A percentile compares a stretch with the other conserved stretches of the same genome.
phyloP scores from a whole-genome alignment of 1,284 basidiomycete species.

The Gomphus bonarii region DNA sequence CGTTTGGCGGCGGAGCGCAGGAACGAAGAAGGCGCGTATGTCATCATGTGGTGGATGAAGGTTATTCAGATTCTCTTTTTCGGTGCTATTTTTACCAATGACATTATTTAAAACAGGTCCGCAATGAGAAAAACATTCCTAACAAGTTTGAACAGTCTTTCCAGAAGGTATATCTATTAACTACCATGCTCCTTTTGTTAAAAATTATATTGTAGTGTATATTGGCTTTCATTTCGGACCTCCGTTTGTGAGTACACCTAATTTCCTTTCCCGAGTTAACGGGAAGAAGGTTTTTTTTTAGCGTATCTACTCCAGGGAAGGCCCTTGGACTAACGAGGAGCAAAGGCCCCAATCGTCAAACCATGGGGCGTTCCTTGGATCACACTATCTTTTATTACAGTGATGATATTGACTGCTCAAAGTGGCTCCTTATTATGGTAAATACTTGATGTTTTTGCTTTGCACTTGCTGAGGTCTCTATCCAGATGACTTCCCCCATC shows the following conservation, averaged over 20 bases:
- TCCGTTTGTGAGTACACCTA: constrained; percentile 52
- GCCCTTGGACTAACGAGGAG: constrained; percentile 57
- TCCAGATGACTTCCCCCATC: constrained; percentile 53
- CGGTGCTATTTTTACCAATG: no score
- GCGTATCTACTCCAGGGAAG: constrained; percentile 57
- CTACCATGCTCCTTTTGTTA: background rate
- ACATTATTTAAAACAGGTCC: background rate
- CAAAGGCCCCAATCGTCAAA: constrained; percentile 24
- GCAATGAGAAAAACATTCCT: constrained; percentile 54
- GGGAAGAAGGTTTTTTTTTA: constrained; percentile 21
- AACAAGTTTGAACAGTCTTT: constrained; percentile 54
- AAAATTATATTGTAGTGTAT: constrained; percentile 51
- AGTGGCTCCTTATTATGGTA: constrained; percentile 76
- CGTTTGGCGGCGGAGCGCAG: background rate
- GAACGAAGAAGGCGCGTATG: background rate
- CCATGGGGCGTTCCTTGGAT: constrained; percentile 67
- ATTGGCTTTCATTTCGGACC: constrained; percentile 77
- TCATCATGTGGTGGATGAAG: constrained; percentile 66
- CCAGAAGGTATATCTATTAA: constrained; percentile 55
- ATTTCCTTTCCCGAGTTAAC: background rate
- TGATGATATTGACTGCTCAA: constrained; percentile 64
- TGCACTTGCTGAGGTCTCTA: constrained; percentile 3
- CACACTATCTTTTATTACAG: constrained; percentile 85
- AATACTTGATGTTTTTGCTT: constrained; percentile 17
- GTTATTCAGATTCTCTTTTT: constrained; percentile 7